These are phyloP conservation scores for Lactarius hengduanensis DNA, from an alignment of 768 basidiomycete genomes.

Conservation along the genomic window DNA sequence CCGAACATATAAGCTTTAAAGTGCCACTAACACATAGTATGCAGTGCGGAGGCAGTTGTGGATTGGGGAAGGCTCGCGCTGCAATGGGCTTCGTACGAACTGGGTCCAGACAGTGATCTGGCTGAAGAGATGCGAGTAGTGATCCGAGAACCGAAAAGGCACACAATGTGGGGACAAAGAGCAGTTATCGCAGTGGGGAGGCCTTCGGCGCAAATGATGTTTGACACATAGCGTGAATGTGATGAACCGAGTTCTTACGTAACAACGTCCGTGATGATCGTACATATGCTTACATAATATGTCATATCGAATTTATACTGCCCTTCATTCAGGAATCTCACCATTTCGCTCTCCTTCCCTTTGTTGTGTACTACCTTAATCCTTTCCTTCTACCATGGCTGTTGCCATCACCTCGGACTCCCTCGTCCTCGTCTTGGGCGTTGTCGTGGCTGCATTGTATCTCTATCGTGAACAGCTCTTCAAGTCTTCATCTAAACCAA, in stretches of 20 bases:
- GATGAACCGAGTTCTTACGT: constrained; percentile 13
- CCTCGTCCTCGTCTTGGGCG: constrained; percentile 67
- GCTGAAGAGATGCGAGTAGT: constrained; percentile 41
- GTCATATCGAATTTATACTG: constrained; percentile 12
- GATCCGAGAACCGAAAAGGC: constrained; percentile 40
- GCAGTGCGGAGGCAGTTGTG: constrained; percentile 45
- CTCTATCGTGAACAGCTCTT: constrained; percentile 85
- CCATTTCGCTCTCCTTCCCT: constrained; percentile 14
- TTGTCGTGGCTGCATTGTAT: constrained; percentile 72
- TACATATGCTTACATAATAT: constrained; percentile 4
- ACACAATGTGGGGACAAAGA: constrained; percentile 49
- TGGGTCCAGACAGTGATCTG: constrained; percentile 55
- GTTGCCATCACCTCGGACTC: constrained; percentile 68
- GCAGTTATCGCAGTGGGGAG: constrained; percentile 25
- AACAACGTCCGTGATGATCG: not conserved
- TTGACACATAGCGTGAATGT: not conserved
- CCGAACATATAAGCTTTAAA: not conserved
- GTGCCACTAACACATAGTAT: constrained; percentile 2
- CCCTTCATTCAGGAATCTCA: constrained; percentile 13
- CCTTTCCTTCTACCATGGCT: constrained; percentile 44
- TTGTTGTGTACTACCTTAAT: constrained; percentile 15
- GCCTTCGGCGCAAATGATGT: constrained; percentile 18
- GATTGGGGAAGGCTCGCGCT: constrained; percentile 51
- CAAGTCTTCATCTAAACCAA: constrained; percentile 56
- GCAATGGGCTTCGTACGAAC: constrained; percentile 56